These are phyloP conservation scores for Coniochaeta prunicola DNA, from an alignment of 2,329 filamentous ascomycete species.

Conservation along the genomic window DNA sequence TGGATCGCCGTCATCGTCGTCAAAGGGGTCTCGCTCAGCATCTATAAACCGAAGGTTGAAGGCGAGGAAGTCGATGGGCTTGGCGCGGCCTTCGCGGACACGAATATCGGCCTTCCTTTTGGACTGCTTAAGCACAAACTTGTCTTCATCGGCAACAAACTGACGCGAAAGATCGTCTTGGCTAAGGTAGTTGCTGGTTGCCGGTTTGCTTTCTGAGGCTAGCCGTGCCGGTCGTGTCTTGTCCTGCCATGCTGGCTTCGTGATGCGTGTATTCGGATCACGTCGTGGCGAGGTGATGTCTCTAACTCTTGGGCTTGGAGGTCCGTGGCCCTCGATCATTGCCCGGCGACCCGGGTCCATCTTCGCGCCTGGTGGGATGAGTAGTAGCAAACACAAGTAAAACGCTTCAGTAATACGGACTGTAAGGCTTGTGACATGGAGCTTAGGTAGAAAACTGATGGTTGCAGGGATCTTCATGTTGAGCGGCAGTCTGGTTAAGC, in stretches of 20 bases:
- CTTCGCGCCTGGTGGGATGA: background rate
- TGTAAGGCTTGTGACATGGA: too few species aligned
- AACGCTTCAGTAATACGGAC: too few species aligned
- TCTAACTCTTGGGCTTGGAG: conserved; percentile 26
- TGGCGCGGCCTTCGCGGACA: conserved; percentile 82
- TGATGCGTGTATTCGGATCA: conserved; percentile 48
- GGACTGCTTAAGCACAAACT: conserved; percentile 90
- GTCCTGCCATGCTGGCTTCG: conserved; percentile 36
- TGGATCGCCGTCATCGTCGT: conserved; percentile 71
- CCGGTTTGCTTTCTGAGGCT: conserved; percentile 9
- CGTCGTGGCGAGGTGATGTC: conserved; percentile 49
- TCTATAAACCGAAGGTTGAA: conserved; percentile 89
- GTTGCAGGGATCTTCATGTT: background rate
- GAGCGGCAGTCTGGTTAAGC: background rate
- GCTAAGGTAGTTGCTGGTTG: conserved; percentile 45
- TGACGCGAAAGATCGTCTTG: conserved; percentile 71
- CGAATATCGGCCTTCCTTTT: conserved; percentile 98
- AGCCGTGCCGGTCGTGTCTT: conserved; percentile 17
- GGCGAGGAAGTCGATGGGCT: conserved; percentile 87
- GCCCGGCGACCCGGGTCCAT: conserved; percentile 51
- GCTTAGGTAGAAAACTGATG: too few species aligned
- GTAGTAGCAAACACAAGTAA: too few species aligned
- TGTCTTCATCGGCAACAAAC: conserved; percentile 92
- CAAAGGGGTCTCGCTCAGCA: conserved; percentile 73
- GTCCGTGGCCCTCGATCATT: conserved; percentile 43